phyloP scores from a whole-genome alignment of 129 eudicot genomes.

The Ambrosia artemisiifolia region DNA sequence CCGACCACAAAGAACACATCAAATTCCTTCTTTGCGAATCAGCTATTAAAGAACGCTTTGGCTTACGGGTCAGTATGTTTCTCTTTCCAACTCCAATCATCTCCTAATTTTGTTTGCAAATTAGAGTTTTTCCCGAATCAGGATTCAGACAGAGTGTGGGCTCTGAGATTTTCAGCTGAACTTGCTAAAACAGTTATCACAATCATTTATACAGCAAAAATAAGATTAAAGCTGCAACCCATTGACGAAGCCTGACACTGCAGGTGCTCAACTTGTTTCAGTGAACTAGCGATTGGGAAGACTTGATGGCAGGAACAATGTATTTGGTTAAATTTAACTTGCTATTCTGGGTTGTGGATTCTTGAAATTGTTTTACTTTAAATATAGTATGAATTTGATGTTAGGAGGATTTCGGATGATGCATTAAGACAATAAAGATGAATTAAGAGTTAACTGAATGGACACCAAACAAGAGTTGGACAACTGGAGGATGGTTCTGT shows the following conservation, averaged over 20 bases:
- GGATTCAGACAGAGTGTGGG: slow-evolving; percentile 52
- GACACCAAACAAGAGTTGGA: slow-evolving; percentile 54
- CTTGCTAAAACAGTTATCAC: slow-evolving; percentile 50
- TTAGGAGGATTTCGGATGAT: slow-evolving; percentile 62
- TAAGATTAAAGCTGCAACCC: slow-evolving; percentile 60
- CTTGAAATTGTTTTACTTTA: not conserved
- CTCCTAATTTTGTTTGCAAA: no score
- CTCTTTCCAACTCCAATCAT: no score
- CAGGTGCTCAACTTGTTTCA: slow-evolving; percentile 64
- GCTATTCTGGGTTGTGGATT: not conserved
- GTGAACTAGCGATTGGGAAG: slow-evolving; percentile 86
- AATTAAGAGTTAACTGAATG: slow-evolving; percentile 65
- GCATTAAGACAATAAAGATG: slow-evolving; percentile 64
- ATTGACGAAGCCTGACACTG: slow-evolving; percentile 50
- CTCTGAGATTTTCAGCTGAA: slow-evolving; percentile 53
- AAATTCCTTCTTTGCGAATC: no score
- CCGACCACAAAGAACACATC: no score
- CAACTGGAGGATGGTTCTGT: slow-evolving; percentile 72
- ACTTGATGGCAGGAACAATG: slow-evolving; percentile 80
- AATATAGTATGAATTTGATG: not conserved
- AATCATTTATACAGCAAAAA: slow-evolving; percentile 58
- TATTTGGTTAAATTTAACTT: slow-evolving; percentile 23
- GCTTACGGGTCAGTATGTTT: no score
- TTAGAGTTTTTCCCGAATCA: not conserved
- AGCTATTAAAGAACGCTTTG: no score